A percentile compares a stretch with the other conserved stretches of the same genome.
These are phyloP conservation scores for Cordyceps farinosa DNA, from an alignment of 2,329 filamentous ascomycete genomes.

Conservation along the genomic window DNA sequence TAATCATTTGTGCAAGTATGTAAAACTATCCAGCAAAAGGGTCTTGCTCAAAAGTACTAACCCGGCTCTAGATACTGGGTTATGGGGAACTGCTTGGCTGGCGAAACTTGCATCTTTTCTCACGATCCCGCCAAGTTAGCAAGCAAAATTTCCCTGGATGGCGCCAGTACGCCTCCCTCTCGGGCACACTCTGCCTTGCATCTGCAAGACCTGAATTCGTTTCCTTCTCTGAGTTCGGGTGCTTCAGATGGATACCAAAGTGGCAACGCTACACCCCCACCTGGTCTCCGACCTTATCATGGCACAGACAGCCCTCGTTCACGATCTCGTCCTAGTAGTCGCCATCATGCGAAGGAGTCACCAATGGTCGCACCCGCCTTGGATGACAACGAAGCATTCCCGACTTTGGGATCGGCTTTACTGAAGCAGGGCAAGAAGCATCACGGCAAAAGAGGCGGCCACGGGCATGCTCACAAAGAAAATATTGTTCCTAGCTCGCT, in stretches of 20 bases:
- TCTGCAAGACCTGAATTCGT: conserved; percentile 78
- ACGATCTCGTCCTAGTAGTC: conserved; percentile 79
- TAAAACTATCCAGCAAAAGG: conserved; percentile 28
- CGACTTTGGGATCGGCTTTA: conserved; percentile 74
- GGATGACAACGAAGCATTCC: conserved; percentile 94
- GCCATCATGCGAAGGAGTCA: conserved; percentile 59
- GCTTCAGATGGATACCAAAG: conserved; percentile 51
- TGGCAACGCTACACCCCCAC: conserved; percentile 61
- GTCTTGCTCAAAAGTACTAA: conserved; percentile 1
- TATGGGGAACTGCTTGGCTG: conserved; percentile 90
- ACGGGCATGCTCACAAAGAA: conserved; percentile 68
- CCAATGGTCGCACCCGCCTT: conserved; percentile 70
- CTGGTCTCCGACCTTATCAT: conserved; percentile 64
- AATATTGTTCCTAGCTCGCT: conserved; percentile 70
- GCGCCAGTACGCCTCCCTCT: conserved; percentile 60
- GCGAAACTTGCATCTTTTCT: conserved; percentile 92
- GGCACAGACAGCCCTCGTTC: conserved; percentile 62
- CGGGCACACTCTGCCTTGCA: conserved; percentile 66
- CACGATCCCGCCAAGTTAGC: conserved; percentile 88
- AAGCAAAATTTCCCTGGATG: conserved; percentile 74
- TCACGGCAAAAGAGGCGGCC: conserved; percentile 84
- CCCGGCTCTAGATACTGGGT: conserved; percentile 73
- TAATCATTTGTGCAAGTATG: conserved; percentile 96
- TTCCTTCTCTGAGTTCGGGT: conserved; percentile 68
- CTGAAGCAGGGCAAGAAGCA: conserved; percentile 83